These are phyloP conservation scores for Diddensiella transvaalensis DNA, from an alignment of 805 yeast genomes.

Conservation along the genomic window DNA sequence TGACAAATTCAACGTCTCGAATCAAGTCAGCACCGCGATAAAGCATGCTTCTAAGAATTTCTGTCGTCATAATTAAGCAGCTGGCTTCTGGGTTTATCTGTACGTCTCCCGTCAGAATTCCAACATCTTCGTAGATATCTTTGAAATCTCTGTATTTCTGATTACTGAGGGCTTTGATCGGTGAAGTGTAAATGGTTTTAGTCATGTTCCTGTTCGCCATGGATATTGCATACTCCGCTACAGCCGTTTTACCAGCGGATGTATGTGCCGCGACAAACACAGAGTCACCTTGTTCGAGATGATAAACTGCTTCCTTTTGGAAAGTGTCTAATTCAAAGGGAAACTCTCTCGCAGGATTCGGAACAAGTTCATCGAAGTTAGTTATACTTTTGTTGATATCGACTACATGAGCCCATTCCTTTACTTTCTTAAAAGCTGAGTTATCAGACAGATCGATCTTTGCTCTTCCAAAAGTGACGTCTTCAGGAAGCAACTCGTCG, in stretches of 20 bases:
- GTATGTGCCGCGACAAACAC: conserved; percentile 99
- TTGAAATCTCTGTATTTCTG: conserved; percentile 88
- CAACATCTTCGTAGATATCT: conserved; percentile 80
- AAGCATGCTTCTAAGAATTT: conserved; percentile 89
- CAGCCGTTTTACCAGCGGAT: conserved; percentile 97
- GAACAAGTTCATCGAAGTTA: conserved; percentile 83
- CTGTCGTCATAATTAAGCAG: conserved; percentile 97
- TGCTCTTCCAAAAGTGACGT: conserved; percentile 45
- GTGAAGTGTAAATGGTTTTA: conserved; percentile 93
- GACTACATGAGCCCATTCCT: conserved; percentile 93
- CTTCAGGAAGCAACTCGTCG: conserved; percentile 49
- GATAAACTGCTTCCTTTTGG: conserved; percentile 96
- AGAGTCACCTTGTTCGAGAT: conserved; percentile 95
- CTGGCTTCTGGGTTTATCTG: conserved; percentile 96
- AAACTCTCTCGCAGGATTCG: conserved; percentile 90
- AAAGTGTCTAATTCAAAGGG: conserved; percentile 93
- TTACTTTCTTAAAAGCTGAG: conserved; percentile 35
- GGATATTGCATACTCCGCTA: conserved; percentile 97
- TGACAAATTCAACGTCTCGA: conserved; percentile 95
- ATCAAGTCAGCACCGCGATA: conserved; percentile 95
- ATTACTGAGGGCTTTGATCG: conserved; percentile 85
- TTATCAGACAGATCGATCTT: conserved; percentile 15
- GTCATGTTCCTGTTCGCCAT: conserved; percentile 96
- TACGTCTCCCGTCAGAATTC: conserved; percentile 95
- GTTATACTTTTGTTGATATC: conserved; percentile 79